Conservation (phyloP, 108 stramenopile genomes). For the Nannochloropsis granulata region DNA sequence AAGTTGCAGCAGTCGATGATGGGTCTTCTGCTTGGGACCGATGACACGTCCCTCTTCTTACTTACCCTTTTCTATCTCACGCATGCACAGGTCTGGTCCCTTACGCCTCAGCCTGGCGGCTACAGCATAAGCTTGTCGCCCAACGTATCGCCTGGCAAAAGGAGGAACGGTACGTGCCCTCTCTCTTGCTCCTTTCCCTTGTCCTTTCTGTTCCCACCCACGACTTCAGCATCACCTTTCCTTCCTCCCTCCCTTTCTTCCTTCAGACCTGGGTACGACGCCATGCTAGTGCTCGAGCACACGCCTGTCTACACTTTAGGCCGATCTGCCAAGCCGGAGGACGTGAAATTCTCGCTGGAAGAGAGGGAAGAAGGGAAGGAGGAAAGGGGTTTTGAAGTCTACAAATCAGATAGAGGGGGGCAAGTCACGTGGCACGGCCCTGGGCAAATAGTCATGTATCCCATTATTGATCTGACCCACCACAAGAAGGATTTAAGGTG, state of each 20-base stretch:
- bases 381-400: neutral
- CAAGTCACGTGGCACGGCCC: slow-evolving; percentile 97
- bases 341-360: neutral
- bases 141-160: slow-evolving; percentile 25
- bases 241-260: neutral
- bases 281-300: slow-evolving; percentile 80
- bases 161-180: neutral
- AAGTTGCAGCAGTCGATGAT: neutral
- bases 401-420: slow-evolving; percentile 81
- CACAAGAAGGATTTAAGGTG: slow-evolving; percentile 90
- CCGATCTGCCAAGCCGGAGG: slow-evolving; percentile 47
- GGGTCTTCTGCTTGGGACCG: neutral
- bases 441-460: slow-evolving; percentile 91
- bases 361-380: neutral
- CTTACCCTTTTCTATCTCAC: neutral
- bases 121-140: slow-evolving; percentile 7
- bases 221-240: neutral
- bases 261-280: slow-evolving; percentile 6
- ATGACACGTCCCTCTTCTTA: neutral
- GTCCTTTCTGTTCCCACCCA: neutral
- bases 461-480: slow-evolving; percentile 66
- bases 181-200: no score
- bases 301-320: slow-evolving; percentile 91
- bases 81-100: neutral
- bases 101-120: slow-evolving; percentile 6